Conservation (phyloP, 805 yeast genomes). For the Ogataea pilisensis region DNA sequence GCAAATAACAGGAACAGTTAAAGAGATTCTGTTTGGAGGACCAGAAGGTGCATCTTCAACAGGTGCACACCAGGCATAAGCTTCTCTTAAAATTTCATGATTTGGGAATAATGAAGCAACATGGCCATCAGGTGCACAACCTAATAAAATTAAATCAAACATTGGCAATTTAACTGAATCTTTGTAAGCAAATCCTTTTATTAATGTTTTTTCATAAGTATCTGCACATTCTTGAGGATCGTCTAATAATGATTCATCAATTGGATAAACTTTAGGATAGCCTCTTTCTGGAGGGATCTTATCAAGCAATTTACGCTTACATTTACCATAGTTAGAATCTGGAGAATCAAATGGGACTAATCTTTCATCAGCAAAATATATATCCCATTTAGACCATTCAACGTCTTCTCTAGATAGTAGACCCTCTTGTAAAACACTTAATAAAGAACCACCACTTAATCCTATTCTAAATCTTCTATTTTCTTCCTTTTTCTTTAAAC, state of each 20-base stretch:
- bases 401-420: constrained; percentile 64
- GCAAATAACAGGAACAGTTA: constrained; percentile 91
- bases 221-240: constrained; percentile 95
- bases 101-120: constrained; percentile 95
- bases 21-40: constrained; percentile 79
- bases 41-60: constrained; percentile 89
- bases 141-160: constrained; percentile 85
- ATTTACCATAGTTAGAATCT: constrained; percentile 87
- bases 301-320: constrained; percentile 79
- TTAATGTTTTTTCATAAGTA: constrained; percentile 78
- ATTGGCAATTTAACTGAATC: constrained; percentile 94
- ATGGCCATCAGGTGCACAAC: constrained; percentile 99
- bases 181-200: constrained; percentile 89
- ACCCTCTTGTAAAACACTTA: constrained; percentile 84
- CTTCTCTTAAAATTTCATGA: constrained; percentile 83
- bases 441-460: constrained; percentile 87
- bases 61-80: constrained; percentile 92
- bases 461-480: constrained; percentile 85
- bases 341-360: constrained; percentile 80
- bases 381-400: constrained; percentile 92
- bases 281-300: constrained; percentile 45
- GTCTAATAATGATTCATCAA: constrained; percentile 67
- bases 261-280: constrained; percentile 74
- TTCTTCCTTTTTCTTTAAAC: constrained; percentile 48
- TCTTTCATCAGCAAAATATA: constrained; percentile 95